Conservation (phyloP, 805 yeast species). For the Candida michaelii region DNA sequence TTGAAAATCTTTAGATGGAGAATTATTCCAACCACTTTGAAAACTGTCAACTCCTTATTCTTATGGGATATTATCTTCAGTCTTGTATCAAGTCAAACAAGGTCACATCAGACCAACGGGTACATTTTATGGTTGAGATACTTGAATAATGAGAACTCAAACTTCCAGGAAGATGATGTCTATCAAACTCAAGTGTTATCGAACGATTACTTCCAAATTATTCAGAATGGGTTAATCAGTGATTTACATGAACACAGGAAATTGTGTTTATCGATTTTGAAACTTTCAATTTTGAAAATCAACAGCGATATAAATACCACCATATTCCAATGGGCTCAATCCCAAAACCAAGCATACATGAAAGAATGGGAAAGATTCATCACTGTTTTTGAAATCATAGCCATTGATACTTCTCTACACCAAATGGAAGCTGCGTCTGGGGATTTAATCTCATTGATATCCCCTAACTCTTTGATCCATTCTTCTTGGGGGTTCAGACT, state of each 20-base stretch:
- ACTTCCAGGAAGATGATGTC: slow-evolving; percentile 9
- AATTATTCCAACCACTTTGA: slow-evolving; percentile 28
- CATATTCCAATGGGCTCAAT: slow-evolving; percentile 46
- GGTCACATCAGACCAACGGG: slow-evolving; percentile 38
- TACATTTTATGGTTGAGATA: slow-evolving; percentile 58
- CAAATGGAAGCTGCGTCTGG: slow-evolving; percentile 76
- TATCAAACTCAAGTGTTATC: slow-evolving; percentile 29
- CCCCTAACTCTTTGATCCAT: slow-evolving; percentile 52
- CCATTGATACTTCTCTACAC: slow-evolving; percentile 81
- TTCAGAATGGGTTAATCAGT: slow-evolving; percentile 59
- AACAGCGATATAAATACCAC: slow-evolving; percentile 31
- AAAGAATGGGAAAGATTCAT: slow-evolving; percentile 70
- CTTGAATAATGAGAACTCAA: slow-evolving; percentile 28
- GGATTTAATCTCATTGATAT: slow-evolving; percentile 58
- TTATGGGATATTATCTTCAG: slow-evolving; percentile 49
- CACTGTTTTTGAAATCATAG: slow-evolving; percentile 77
- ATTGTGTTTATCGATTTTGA: slow-evolving; percentile 63
- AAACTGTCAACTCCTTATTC: slow-evolving; percentile 17
- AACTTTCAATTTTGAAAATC: slow-evolving; percentile 54
- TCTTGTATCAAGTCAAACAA: slow-evolving; percentile 27
- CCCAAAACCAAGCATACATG: slow-evolving; percentile 27
- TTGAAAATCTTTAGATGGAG: slow-evolving; percentile 57
- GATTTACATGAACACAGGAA: slow-evolving; percentile 67
- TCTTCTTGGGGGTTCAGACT: slow-evolving; percentile 72
- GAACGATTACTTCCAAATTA: slow-evolving; percentile 51